Conservation (phyloP, 2,329 filamentous ascomycete genomes). For the Plenodomus tracheiphilus region DNA sequence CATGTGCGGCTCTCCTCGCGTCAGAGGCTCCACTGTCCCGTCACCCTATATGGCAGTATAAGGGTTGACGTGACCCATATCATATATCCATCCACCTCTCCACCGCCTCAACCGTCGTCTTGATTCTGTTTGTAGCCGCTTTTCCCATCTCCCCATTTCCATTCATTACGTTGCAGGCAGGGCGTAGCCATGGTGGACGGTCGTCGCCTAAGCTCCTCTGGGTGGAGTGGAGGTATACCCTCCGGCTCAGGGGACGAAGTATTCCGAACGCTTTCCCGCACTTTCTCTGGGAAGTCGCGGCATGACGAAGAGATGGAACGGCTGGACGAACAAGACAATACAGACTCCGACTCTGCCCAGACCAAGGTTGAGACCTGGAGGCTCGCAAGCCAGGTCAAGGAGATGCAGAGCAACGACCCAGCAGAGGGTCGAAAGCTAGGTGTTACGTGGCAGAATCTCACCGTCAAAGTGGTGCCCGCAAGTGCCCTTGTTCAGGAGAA, state of each 20-base stretch:
- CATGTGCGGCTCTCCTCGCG: not conserved
- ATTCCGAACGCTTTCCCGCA: conserved; percentile 18
- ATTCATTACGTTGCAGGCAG: not conserved
- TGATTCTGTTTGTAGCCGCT: not conserved
- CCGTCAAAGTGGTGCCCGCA: conserved; percentile 68
- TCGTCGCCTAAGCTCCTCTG: not conserved
- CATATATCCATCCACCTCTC: not conserved
- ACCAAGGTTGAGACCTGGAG: conserved; percentile 28
- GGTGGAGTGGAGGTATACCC: conserved; percentile 1
- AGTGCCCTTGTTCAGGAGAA: conserved; percentile 65
- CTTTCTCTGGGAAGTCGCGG: conserved; percentile 21
- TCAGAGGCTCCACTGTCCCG: not conserved
- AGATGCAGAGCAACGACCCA: conserved; percentile 18
- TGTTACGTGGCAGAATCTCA: conserved; percentile 73
- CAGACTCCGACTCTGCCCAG: conserved; percentile 13
- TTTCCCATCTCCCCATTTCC: not conserved
- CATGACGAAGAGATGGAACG: conserved; percentile 10
- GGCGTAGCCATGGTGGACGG: not conserved
- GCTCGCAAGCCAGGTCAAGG: conserved; percentile 23
- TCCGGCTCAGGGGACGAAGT: conserved; percentile 16
- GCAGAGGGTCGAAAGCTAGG: conserved; percentile 46
- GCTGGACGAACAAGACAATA: conserved; percentile 5
- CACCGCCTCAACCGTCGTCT: not conserved
- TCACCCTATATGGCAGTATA: not conserved
- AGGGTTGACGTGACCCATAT: not conserved